Evolutionary conservation across 148 eudicot species (phyloP).

Genomic region (Dianthus caryophyllus): DNA sequence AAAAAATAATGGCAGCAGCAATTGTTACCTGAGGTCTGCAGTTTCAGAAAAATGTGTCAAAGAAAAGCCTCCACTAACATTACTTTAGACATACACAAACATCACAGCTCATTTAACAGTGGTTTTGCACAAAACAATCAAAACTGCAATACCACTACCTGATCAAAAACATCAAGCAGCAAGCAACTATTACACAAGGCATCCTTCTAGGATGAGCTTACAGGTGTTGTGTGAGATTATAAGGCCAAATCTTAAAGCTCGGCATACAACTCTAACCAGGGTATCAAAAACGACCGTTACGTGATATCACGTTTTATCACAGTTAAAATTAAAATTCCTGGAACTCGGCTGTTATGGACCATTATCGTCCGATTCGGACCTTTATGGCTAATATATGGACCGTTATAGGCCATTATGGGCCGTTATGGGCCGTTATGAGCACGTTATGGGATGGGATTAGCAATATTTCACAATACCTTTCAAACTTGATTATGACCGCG

Average conservation of each 20-base stretch:
- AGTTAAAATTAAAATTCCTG: too few species aligned
- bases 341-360: too few species aligned
- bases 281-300: too few species aligned
- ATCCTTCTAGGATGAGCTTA: not conserved
- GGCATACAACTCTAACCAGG: not conserved
- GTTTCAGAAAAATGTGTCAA: conserved; percentile 7
- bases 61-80: conserved; percentile 9
- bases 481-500: too few species aligned
- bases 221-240: not conserved
- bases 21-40: conserved; percentile 94
- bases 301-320: too few species aligned
- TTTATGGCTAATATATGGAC: too few species aligned
- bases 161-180: not conserved
- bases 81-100: not conserved
- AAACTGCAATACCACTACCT: not conserved
- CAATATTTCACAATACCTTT: too few species aligned
- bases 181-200: not conserved
- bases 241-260: not conserved
- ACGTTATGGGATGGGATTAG: too few species aligned
- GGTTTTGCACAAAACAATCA: not conserved
- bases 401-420: too few species aligned
- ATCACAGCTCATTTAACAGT: not conserved
- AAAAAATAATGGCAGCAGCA: conserved; percentile 81
- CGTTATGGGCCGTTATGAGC: too few species aligned
- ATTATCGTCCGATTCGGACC: too few species aligned